Evolutionary conservation across 2,329 filamentous ascomycete genomes (phyloP), one percentile per base, ranked within the genome.

Genomic region (Aureobasidium sp.): DNA sequence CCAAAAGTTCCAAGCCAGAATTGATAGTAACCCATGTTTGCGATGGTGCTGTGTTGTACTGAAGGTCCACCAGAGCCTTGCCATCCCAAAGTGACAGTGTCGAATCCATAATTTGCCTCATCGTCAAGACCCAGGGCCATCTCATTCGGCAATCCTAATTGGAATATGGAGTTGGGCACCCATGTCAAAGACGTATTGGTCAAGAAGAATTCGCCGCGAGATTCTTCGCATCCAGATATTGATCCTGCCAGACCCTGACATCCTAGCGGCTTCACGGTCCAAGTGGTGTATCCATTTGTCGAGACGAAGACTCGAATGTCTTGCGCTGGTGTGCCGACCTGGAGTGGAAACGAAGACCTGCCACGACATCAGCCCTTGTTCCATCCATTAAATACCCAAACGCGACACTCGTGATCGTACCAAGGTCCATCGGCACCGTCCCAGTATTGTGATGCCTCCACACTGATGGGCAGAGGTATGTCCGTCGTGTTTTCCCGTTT

Each of bases 151-250:
- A 87, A 75, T 50, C 83, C 85, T 40, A 88, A 76, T 65, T 83
- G 76, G 77, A 81, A 89, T 42, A 78, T 78, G 44, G 85, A 86
- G 54, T 87, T 77, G 1, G 81, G 66, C 19, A 77, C 74, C 85
- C 86, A 90, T 42, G 81, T 81, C 14, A 75, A 75, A 2, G 86
- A 89, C 45, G 76, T 69, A 15, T 73, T 75, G 8, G 77, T 73
- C 62, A 82, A 76, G 70, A 84, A 89, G 9, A 71, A 52, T 44
- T 56, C 61, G 4, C 73, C 73, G 5, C 73, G 68, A 48, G 64
- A 61, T 42, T 69, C 64, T 22, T 62, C 60, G 64, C 73, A 75
- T 48, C 70, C 63, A 27, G 59, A 56, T n/a, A 67, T 66, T 44
- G 70, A 68, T 47, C 56, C 66, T 11, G 50, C 52, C 6, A 70